Percentiles rank a stretch among this genome's conserved stretches.
Evolutionary conservation across 1,284 basidiomycete genomes (phyloP).

Genomic region (Omphalotus olearius): DNA sequence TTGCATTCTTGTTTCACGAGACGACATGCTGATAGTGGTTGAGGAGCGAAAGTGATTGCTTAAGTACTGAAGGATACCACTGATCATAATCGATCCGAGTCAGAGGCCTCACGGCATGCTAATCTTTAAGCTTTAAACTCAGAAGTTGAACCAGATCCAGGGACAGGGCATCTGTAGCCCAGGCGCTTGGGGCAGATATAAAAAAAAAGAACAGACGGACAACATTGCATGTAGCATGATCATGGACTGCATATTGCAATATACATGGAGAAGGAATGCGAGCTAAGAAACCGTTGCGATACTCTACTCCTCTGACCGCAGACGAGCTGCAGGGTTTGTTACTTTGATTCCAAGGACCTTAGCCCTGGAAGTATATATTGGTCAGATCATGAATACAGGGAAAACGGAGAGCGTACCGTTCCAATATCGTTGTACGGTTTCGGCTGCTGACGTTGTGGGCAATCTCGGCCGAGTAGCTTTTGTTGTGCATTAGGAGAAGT

Average conservation of each 20-base stretch:
- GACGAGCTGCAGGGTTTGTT: slow-evolving; percentile 91
- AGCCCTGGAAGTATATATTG: slow-evolving; percentile 49
- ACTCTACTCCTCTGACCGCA: slow-evolving; percentile 94
- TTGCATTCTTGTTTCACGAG: slow-evolving; percentile 2
- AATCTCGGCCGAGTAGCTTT: slow-evolving; percentile 93
- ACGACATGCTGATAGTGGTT: slow-evolving; percentile 1
- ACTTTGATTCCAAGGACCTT: slow-evolving; percentile 91
- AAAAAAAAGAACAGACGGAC: background rate
- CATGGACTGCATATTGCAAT: slow-evolving; percentile 30
- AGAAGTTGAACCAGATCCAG: too few species aligned
- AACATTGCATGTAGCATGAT: slow-evolving; percentile 13
- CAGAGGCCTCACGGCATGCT: background rate
- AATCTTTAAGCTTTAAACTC: too few species aligned
- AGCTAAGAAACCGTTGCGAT: slow-evolving; percentile 15
- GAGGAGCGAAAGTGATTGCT: background rate
- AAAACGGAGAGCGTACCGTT: slow-evolving; percentile 56
- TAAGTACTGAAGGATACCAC: background rate
- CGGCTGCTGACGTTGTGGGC: slow-evolving; percentile 97
- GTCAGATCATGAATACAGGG: slow-evolving; percentile 5
- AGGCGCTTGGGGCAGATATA: too few species aligned
- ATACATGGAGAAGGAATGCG: slow-evolving; percentile 27
- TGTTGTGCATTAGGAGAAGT: slow-evolving; percentile 97
- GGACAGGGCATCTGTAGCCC: too few species aligned
- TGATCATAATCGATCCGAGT: background rate
- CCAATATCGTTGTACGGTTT: slow-evolving; percentile 92